These are phyloP conservation scores for Vigna unguiculata DNA, from an alignment of 306 rosid species.

Conservation along the genomic window DNA sequence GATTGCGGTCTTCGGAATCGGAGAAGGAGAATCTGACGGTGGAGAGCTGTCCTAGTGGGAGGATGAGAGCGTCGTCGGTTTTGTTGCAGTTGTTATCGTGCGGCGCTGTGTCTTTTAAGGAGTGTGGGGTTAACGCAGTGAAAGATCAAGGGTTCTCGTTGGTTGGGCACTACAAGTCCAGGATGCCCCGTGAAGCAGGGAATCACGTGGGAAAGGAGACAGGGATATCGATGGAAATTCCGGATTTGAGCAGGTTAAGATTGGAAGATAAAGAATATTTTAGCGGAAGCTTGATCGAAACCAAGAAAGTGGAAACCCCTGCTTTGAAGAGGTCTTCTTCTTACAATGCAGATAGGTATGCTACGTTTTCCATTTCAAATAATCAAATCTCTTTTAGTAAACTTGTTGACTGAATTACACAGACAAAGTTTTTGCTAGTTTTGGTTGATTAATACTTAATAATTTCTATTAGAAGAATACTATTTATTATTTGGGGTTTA, in stretches of 20 bases:
- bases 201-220: slow-evolving; percentile 51
- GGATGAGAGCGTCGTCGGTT: slow-evolving; percentile 80
- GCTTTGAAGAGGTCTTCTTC: slow-evolving; percentile 83
- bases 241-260: slow-evolving; percentile 56
- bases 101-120: slow-evolving; percentile 86
- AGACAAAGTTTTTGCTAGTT: background rate
- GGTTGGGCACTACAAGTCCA: slow-evolving; percentile 68
- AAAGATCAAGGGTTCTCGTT: slow-evolving; percentile 71
- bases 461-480: background rate
- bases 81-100: slow-evolving; percentile 83
- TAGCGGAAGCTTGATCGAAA: slow-evolving; percentile 91
- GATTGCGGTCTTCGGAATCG: slow-evolving; percentile 42
- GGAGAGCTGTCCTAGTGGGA: slow-evolving; percentile 62
- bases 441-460: background rate
- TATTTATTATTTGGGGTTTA: background rate
- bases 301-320: slow-evolving; percentile 58
- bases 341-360: slow-evolving; percentile 87
- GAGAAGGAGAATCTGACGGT: slow-evolving; percentile 55
- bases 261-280: slow-evolving; percentile 94
- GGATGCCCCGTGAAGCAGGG: slow-evolving; percentile 64
- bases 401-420: background rate
- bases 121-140: slow-evolving; percentile 56
- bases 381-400: background rate
- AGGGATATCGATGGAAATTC: slow-evolving; percentile 58
- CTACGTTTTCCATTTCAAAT: background rate